Evolutionary conservation across 805 yeast genomes (phyloP), one percentile per base, ranked within the genome.

Genomic region (Candida krabiensis): DNA sequence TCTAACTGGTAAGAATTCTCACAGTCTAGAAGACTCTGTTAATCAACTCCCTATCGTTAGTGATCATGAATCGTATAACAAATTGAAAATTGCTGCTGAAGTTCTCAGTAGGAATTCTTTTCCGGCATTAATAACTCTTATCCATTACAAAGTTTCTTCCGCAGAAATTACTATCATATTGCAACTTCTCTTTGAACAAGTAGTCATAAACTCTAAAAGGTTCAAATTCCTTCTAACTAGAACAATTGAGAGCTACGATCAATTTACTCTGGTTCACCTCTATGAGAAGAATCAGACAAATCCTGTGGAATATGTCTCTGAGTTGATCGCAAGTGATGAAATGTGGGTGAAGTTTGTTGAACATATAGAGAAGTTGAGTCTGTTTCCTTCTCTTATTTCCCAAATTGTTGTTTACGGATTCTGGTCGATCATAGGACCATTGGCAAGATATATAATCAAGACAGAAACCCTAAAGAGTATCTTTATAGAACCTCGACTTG

Each of bases 341-440:
- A 50, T 56, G 30, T 58, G 63, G 63, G 28, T 40, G 7, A 40
- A 29, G 5, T 32, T 54, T 2, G 13, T 45, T 5, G n/a, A 26
- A 9, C 37, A 43, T 21, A 21, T 51, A 16, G 30, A 33, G n/a
- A 28, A 31, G n/a, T 9, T 28, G 11, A 37, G 38, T 4, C 37
- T 41, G 18, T 36, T 50, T 9, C 52, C 43, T 4, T 17, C 18
- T 4, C 38, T 57, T 7, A 21, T 52, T 17, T 40, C 51, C 23
- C 45, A 44, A 9, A 15, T 49, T 9, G 40, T 57, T 6, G 40
- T 56, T 5, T 55, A 53, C 40, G 62, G 62, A 9, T 49, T 47
- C 19, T 25, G 39, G n/a, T 44, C 58, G 7, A 37, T 55, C 4
- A 34, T 53, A 12, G 56, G 49, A 12, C 41, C 49, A 2, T 27